Percentiles rank a stretch among this genome's conserved stretches.
These are phyloP conservation scores for Fusarium sp. DNA, from an alignment of 2,329 filamentous ascomycete species.

Conservation along the genomic window DNA sequence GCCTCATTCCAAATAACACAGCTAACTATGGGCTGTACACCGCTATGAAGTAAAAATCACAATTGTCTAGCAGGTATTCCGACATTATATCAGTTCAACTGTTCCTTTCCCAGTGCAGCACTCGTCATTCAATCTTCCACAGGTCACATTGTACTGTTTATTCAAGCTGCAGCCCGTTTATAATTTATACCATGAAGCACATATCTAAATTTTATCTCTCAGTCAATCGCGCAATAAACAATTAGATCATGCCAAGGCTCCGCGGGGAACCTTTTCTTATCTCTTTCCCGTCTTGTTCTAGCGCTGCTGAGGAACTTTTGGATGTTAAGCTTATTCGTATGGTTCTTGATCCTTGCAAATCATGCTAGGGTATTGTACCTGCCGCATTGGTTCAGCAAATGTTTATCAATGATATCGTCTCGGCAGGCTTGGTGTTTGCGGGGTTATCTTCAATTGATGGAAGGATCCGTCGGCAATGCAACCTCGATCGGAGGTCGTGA, in stretches of 20 bases:
- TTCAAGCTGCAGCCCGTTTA: too few relatives aligned
- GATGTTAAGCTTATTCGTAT: constrained; percentile 34
- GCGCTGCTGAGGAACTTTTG: constrained; percentile 31
- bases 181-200: too few relatives aligned
- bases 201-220: too few relatives aligned
- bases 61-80: too few relatives aligned
- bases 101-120: too few relatives aligned
- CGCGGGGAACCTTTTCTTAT: background rate
- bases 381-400: constrained; percentile 17
- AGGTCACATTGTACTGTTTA: too few relatives aligned
- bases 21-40: too few relatives aligned
- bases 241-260: background rate
- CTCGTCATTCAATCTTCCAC: too few relatives aligned
- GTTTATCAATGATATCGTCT: background rate
- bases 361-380: constrained; percentile 14
- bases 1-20: too few relatives aligned
- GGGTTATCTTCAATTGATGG: background rate
- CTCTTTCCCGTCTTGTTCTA: constrained; percentile 22
- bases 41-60: too few relatives aligned
- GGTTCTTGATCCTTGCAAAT: constrained; percentile 23
- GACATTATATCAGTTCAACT: too few relatives aligned
- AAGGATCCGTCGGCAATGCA: background rate
- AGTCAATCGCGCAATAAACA: too few relatives aligned
- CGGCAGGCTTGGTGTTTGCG: background rate
- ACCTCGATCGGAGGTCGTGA: constrained; percentile 1